These are phyloP conservation scores for Mycena vulgaris DNA, from an alignment of 768 basidiomycete genomes.

Conservation along the genomic window DNA sequence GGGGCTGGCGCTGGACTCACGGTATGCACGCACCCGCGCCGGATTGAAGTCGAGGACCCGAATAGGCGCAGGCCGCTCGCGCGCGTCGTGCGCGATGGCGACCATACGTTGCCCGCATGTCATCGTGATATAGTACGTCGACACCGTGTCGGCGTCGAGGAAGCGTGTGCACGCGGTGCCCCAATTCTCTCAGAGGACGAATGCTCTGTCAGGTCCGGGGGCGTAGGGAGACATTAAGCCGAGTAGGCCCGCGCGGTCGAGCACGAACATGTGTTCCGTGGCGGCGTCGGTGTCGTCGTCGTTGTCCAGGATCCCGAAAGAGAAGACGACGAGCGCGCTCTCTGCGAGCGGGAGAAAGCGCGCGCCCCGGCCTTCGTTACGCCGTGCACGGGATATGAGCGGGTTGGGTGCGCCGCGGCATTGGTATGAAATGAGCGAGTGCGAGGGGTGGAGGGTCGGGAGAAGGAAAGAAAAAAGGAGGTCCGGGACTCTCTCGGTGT, in stretches of 20 bases:
- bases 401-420: slow-evolving; percentile 25
- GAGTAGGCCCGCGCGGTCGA: slow-evolving; percentile 1
- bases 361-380: no score
- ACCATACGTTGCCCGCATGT: slow-evolving; percentile 30
- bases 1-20: background rate
- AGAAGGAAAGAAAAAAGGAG: background rate
- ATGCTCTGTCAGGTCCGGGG: background rate
- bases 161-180: slow-evolving; percentile 29
- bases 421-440: background rate
- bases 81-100: slow-evolving; percentile 22
- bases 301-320: background rate
- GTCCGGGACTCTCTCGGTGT: background rate
- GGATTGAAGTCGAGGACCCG: slow-evolving; percentile 29
- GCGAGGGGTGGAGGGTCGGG: background rate
- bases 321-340: slow-evolving; percentile 3
- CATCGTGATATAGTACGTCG: slow-evolving; percentile 30
- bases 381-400: no score
- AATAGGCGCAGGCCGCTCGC: slow-evolving; percentile 11
- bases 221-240: no score
- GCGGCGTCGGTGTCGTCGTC: background rate
- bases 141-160: slow-evolving; percentile 1
- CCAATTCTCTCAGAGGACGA: slow-evolving; percentile 8
- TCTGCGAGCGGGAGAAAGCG: background rate
- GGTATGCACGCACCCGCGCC: background rate
- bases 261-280: slow-evolving; percentile 16